phyloP scores from a whole-genome alignment of 2,329 filamentous ascomycete genomes.

The Colletotrichum horii region DNA sequence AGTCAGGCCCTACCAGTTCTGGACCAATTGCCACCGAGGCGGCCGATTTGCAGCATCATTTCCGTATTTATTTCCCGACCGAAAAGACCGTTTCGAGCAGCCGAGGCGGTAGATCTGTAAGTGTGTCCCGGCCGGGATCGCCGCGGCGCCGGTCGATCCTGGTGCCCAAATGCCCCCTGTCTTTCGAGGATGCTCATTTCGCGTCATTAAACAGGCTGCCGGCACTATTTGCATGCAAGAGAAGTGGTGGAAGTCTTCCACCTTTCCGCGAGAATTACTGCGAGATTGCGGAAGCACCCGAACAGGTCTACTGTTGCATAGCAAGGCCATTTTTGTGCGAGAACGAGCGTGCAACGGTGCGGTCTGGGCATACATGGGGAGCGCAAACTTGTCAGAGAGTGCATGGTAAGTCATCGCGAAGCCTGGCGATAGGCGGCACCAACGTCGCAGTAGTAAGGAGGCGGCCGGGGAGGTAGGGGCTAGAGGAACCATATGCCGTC shows the following conservation, averaged over 20 bases:
- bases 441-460: background rate
- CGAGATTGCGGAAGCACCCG: constrained; percentile 78
- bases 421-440: constrained; percentile 18
- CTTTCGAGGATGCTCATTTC: constrained; percentile 6
- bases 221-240: constrained; percentile 84
- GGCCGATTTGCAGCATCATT: constrained; percentile 46
- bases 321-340: constrained; percentile 71
- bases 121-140: constrained; percentile 26
- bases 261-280: constrained; percentile 75
- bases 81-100: constrained; percentile 70
- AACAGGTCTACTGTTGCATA: constrained; percentile 81
- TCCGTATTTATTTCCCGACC: constrained; percentile 85
- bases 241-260: constrained; percentile 72
- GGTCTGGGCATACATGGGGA: constrained; percentile 87
- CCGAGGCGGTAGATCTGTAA: constrained; percentile 64
- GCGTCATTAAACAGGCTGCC: constrained; percentile 54
- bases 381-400: constrained; percentile 89
- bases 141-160: constrained; percentile 14
- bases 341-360: constrained; percentile 6
- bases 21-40: background rate
- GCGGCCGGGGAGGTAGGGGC: background rate
- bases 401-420: constrained; percentile 72
- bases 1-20: background rate
- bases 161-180: background rate
- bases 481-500: background rate